phyloP scores from a whole-genome alignment of 1,284 basidiomycete species.

The Clitocybe nebularis region DNA sequence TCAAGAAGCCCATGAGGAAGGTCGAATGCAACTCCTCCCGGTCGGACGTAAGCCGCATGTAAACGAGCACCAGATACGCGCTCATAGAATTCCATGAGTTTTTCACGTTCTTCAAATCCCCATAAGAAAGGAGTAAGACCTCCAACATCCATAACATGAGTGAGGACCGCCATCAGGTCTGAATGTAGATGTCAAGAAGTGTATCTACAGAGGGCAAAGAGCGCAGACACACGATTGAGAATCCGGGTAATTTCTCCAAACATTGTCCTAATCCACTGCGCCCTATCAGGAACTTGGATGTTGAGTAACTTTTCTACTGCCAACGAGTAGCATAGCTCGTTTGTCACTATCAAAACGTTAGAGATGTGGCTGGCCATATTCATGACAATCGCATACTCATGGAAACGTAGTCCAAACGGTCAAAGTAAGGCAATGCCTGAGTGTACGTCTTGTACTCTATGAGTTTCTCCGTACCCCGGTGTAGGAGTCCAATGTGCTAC shows the following conservation, averaged over 20 bases:
- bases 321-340: constrained; percentile 94
- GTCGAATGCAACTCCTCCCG: constrained; percentile 97
- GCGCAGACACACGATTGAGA: constrained; percentile 72
- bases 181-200: constrained; percentile 1
- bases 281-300: constrained; percentile 97
- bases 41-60: constrained; percentile 97
- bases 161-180: constrained; percentile 97
- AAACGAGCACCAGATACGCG: constrained; percentile 97
- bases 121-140: constrained; percentile 98
- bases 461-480: constrained; percentile 97
- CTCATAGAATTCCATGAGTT: constrained; percentile 99
- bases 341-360: constrained; percentile 70
- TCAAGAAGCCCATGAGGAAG: constrained; percentile 94
- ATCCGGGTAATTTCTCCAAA: constrained; percentile 98
- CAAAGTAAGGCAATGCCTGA: constrained; percentile 98
- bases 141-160: constrained; percentile 96
- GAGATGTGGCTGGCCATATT: neutral
- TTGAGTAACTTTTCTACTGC: constrained; percentile 99
- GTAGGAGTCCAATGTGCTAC: constrained; percentile 93
- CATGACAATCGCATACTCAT: constrained; percentile 66
- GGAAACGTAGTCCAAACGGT: constrained; percentile 97
- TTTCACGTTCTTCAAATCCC: constrained; percentile 99
- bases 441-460: constrained; percentile 99
- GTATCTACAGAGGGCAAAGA: constrained; percentile 1
- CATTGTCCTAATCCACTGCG: constrained; percentile 97